These are phyloP conservation scores for Candida tropicalis DNA, from an alignment of 1,139 yeast genomes.

Conservation along the genomic window DNA sequence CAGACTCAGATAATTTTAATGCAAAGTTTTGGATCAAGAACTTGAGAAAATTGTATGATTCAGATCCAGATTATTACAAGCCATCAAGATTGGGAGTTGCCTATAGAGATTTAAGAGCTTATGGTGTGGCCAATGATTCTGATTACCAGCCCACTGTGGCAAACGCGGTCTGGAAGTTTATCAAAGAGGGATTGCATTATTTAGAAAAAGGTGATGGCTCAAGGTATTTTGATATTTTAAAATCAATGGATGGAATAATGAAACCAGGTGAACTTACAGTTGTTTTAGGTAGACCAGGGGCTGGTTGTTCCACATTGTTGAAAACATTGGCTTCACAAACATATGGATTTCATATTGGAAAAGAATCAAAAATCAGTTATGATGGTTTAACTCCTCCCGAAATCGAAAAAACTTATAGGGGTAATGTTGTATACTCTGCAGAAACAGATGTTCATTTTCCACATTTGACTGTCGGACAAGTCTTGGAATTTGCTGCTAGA, in stretches of 20 bases:
- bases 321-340: slow-evolving; percentile 38
- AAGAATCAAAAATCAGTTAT: slow-evolving; percentile 36
- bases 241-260: slow-evolving; percentile 36
- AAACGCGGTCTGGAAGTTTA: slow-evolving; percentile 43
- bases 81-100: slow-evolving; percentile 68
- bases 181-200: slow-evolving; percentile 11
- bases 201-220: slow-evolving; percentile 45
- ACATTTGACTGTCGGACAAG: slow-evolving; percentile 54
- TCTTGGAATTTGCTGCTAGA: slow-evolving; percentile 48
- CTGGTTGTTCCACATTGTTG: slow-evolving; percentile 37
- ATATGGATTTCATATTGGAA: slow-evolving; percentile 54
- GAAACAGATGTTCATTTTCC: slow-evolving; percentile 59
- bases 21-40: slow-evolving; percentile 73
- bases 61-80: slow-evolving; percentile 46
- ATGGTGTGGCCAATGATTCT: slow-evolving; percentile 75
- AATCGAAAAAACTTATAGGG: slow-evolving; percentile 46
- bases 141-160: slow-evolving; percentile 77
- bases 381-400: slow-evolving; percentile 41
- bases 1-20: slow-evolving; percentile 17
- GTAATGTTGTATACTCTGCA: slow-evolving; percentile 58
- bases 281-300: slow-evolving; percentile 41
- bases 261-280: slow-evolving; percentile 38
- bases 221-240: slow-evolving; percentile 33
- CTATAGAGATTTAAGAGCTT: slow-evolving; percentile 68
- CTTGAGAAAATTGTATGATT: slow-evolving; percentile 50